phyloP scores from a whole-genome alignment of 805 yeast species.

The Ogataea angusta region DNA sequence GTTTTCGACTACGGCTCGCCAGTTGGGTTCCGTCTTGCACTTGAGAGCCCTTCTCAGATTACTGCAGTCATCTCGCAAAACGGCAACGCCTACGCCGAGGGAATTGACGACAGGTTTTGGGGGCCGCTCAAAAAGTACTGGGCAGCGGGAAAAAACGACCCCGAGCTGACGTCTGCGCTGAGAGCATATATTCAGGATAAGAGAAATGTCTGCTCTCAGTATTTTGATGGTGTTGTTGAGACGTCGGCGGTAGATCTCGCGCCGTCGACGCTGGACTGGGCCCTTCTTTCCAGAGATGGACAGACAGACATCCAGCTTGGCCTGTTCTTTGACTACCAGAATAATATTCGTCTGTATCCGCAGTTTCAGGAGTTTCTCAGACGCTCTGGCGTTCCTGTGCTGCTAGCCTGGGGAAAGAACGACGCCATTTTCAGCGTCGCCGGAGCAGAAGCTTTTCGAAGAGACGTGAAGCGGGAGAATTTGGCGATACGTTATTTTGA shows the following conservation, averaged over 20 bases:
- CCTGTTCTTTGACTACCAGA: constrained; percentile 36
- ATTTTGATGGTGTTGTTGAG: constrained; percentile 2
- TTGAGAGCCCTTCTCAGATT: constrained; percentile 31
- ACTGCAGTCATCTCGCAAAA: constrained; percentile 38
- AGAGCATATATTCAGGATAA: constrained; percentile 16
- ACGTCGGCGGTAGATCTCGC: constrained; percentile 34
- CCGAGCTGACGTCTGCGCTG: constrained; percentile 5
- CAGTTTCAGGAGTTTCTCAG: constrained; percentile 35
- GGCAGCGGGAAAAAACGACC: constrained; percentile 24
- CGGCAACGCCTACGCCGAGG: constrained; percentile 44
- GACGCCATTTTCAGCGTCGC: constrained; percentile 34
- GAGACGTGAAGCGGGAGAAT: constrained; percentile 27
- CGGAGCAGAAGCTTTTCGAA: constrained; percentile 39
- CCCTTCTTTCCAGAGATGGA: constrained; percentile 24
- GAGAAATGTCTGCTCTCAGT: constrained; percentile 3
- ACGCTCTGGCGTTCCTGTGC: constrained; percentile 32
- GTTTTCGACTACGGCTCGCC: constrained; percentile 47
- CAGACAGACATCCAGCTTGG: constrained; percentile 30
- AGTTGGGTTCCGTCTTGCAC: constrained; percentile 37
- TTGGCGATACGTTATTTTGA: constrained; percentile 29
- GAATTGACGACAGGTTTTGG: constrained; percentile 39
- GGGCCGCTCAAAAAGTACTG: constrained; percentile 34
- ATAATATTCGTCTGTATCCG: constrained; percentile 36
- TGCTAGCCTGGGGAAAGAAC: constrained; percentile 41
- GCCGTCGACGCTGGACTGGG: constrained; percentile 30